phyloP scores from a whole-genome alignment of 805 yeast genomes.

The Clavispora phyllophila region DNA sequence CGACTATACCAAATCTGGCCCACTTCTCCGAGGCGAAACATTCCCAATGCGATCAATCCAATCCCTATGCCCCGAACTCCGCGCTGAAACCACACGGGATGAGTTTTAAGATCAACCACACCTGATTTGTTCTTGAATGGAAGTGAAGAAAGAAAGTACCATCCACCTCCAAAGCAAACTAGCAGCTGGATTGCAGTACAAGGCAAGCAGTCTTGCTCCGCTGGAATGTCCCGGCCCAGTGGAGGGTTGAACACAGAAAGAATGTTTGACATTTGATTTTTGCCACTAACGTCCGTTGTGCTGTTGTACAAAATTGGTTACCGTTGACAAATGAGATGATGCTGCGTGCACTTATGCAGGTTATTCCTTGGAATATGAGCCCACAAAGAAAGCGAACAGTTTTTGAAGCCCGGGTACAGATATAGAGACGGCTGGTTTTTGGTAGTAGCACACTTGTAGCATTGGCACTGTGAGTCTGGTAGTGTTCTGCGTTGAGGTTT shows the following conservation, averaged over 20 bases:
- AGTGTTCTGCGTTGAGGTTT: too few relatives aligned
- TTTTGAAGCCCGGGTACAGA: too few relatives aligned
- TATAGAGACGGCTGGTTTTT: too few relatives aligned
- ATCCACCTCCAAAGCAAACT: conserved; percentile 56
- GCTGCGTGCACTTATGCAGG: background rate
- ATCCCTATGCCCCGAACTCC: conserved; percentile 51
- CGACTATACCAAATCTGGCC: conserved; percentile 16
- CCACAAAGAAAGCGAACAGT: too few relatives aligned
- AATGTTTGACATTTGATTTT: conserved; percentile 39
- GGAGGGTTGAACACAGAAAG: conserved; percentile 49
- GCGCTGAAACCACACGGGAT: conserved; percentile 61
- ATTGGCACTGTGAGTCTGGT: too few relatives aligned
- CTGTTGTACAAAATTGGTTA: background rate
- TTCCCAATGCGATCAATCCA: conserved; percentile 50
- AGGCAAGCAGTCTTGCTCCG: conserved; percentile 53
- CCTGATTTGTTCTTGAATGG: conserved; percentile 47
- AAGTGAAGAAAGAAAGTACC: conserved; percentile 53
- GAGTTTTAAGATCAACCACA: conserved; percentile 24
- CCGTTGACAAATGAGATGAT: background rate
- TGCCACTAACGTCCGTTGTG: background rate
- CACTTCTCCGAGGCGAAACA: conserved; percentile 59
- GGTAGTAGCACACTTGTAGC: too few relatives aligned
- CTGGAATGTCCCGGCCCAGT: conserved; percentile 34
- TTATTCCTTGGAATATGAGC: background rate
- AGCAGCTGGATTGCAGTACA: conserved; percentile 65